Percentiles rank a stretch among this genome's conserved stretches.
Conservation (phyloP, 257 asterid genomes). For the Scutellaria baicalensis region DNA sequence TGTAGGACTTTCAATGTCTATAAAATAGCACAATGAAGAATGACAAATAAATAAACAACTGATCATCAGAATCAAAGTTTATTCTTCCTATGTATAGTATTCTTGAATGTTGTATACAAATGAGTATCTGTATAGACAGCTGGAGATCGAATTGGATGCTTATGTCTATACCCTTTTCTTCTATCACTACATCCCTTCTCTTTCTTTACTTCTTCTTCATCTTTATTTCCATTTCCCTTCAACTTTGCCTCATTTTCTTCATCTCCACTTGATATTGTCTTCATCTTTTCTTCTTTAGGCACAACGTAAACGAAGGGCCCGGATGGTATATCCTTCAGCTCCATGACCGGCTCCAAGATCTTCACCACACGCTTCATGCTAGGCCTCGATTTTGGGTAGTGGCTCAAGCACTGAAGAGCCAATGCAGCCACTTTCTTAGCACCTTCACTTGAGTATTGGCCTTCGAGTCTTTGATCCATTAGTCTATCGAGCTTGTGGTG, state of each 20-base stretch:
- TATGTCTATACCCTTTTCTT: conserved; percentile 40
- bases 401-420: conserved; percentile 62
- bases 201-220: conserved; percentile 1
- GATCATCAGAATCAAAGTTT: conserved; percentile 16
- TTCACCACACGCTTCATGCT: conserved; percentile 56
- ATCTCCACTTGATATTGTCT: not conserved
- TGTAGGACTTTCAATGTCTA: no score
- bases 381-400: conserved; percentile 52
- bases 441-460: conserved; percentile 58
- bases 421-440: conserved; percentile 62
- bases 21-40: not conserved
- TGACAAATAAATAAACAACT: not conserved
- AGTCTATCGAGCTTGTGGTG: conserved; percentile 46
- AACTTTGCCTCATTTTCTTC: conserved; percentile 5
- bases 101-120: conserved; percentile 19
- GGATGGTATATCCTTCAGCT: conserved; percentile 33
- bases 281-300: conserved; percentile 22
- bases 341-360: conserved; percentile 38
- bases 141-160: conserved; percentile 32
- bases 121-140: conserved; percentile 47
- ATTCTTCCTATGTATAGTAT: conserved; percentile 1
- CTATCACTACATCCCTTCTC: not conserved
- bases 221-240: conserved; percentile 1
- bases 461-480: conserved; percentile 71
- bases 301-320: conserved; percentile 52